These are phyloP conservation scores for Fusarium nodosum DNA, from an alignment of 2,329 filamentous ascomycete species.

Conservation along the genomic window DNA sequence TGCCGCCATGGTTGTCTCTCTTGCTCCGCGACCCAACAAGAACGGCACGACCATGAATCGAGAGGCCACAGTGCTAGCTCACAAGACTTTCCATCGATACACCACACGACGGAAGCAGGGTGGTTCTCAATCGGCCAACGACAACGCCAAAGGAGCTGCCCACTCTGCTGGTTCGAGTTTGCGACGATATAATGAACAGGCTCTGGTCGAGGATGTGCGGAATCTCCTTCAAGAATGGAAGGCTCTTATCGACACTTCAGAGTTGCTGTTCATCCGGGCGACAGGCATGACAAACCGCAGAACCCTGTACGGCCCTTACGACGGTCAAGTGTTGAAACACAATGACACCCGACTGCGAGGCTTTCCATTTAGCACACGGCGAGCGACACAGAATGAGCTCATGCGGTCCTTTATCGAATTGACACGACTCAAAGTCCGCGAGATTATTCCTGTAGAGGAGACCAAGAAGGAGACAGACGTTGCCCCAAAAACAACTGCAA, in stretches of 20 bases:
- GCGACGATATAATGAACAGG: slow-evolving; percentile 93
- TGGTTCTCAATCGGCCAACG: slow-evolving; percentile 93
- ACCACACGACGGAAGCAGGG: slow-evolving; percentile 97
- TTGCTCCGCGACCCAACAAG: slow-evolving; percentile 83
- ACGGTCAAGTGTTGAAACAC: slow-evolving; percentile 83
- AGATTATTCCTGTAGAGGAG: slow-evolving; percentile 76
- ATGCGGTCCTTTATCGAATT: slow-evolving; percentile 96
- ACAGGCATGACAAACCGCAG: slow-evolving; percentile 88
- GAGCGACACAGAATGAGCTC: slow-evolving; percentile 93
- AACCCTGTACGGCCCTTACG: slow-evolving; percentile 91
- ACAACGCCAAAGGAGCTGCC: slow-evolving; percentile 91
- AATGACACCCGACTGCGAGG: slow-evolving; percentile 86
- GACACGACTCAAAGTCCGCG: slow-evolving; percentile 87
- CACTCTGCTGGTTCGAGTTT: slow-evolving; percentile 93
- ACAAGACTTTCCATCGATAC: slow-evolving; percentile 98
- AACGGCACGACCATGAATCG: slow-evolving; percentile 78
- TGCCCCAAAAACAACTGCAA: slow-evolving; percentile 59
- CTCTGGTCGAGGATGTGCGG: slow-evolving; percentile 89
- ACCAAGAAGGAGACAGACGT: slow-evolving; percentile 59
- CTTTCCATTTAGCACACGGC: slow-evolving; percentile 92
- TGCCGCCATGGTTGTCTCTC: slow-evolving; percentile 92
- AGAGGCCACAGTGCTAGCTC: slow-evolving; percentile 88
- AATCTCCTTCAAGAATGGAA: slow-evolving; percentile 88
- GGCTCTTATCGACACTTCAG: slow-evolving; percentile 82
- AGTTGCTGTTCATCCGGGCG: slow-evolving; percentile 89